These are phyloP conservation scores for Lactarius quietus DNA, from an alignment of 768 basidiomycete genomes.

Conservation along the genomic window DNA sequence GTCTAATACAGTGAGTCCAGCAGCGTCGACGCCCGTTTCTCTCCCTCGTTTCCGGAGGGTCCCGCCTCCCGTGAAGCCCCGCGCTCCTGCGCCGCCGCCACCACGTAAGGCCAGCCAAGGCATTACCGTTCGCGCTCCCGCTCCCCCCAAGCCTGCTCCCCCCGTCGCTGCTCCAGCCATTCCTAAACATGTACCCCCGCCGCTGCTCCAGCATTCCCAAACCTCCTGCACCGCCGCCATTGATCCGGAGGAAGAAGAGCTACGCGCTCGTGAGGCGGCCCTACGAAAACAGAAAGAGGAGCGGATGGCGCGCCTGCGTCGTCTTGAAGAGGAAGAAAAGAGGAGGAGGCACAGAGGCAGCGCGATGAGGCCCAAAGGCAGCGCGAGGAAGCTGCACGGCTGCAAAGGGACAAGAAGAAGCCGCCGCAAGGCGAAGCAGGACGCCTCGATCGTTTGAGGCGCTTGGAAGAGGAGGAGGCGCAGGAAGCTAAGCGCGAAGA, in stretches of 20 bases:
- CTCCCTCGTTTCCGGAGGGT: slow-evolving; percentile 41
- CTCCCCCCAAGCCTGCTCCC: slow-evolving; percentile 34
- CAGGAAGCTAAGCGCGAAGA: slow-evolving; percentile 22
- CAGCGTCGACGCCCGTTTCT: slow-evolving; percentile 31
- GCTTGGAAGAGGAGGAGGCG: slow-evolving; percentile 23
- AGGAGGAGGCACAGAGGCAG: slow-evolving; percentile 46
- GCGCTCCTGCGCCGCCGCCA: slow-evolving; percentile 39
- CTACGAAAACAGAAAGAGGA: slow-evolving; percentile 71
- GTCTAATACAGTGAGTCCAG: slow-evolving; percentile 35
- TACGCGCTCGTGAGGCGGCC: slow-evolving; percentile 66
- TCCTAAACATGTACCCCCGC: slow-evolving; percentile 35
- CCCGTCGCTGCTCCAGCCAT: slow-evolving; percentile 34
- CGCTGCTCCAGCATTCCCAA: slow-evolving; percentile 36
- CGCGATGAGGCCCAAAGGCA: slow-evolving; percentile 43
- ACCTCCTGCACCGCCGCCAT: slow-evolving; percentile 42
- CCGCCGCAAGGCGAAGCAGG: slow-evolving; percentile 19
- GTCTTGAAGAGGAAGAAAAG: slow-evolving; percentile 63
- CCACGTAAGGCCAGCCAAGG: slow-evolving; percentile 35
- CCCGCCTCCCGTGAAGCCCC: slow-evolving; percentile 29
- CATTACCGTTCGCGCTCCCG: slow-evolving; percentile 30
- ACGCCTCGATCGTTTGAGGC: slow-evolving; percentile 19
- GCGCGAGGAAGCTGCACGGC: slow-evolving; percentile 31
- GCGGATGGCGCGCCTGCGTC: slow-evolving; percentile 63
- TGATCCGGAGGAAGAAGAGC: slow-evolving; percentile 73
- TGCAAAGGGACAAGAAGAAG: slow-evolving; percentile 33